phyloP scores from a whole-genome alignment of 306 rosid species.

The Alnus glutinosa region DNA sequence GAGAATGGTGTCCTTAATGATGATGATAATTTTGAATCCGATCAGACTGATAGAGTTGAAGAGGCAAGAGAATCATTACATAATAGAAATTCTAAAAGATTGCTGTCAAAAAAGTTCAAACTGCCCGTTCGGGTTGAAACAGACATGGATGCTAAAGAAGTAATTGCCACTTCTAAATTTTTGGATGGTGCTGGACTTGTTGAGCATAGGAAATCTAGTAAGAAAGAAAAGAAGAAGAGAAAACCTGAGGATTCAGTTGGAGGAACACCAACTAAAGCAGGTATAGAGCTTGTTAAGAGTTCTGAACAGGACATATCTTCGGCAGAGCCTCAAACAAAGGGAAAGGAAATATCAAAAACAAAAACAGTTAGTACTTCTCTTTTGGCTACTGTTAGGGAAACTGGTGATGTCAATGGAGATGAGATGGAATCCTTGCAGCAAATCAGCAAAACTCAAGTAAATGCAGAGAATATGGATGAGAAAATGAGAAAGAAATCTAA shows the following conservation, averaged over 20 bases:
- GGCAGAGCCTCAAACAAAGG: conserved; percentile 35
- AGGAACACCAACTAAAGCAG: conserved; percentile 18
- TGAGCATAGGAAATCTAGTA: conserved; percentile 30
- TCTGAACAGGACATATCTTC: conserved; percentile 29
- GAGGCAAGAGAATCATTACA: conserved; percentile 40
- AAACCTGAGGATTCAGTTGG: conserved; percentile 37
- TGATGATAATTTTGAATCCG: conserved; percentile 29
- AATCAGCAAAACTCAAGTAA: conserved; percentile 35
- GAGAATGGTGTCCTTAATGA: conserved; percentile 28
- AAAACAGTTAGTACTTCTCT: conserved; percentile 27
- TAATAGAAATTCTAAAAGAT: conserved; percentile 32
- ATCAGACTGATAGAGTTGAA: conserved; percentile 27
- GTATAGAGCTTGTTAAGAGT: conserved; percentile 27
- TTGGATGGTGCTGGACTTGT: conserved; percentile 28
- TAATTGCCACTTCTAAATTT: conserved; percentile 33
- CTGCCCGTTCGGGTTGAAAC: conserved; percentile 29
- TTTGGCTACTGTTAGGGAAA: conserved; percentile 25
- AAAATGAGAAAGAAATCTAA: conserved; percentile 46
- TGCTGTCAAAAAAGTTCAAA: conserved; percentile 31
- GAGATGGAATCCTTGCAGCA: conserved; percentile 36
- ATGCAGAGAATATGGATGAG: conserved; percentile 34
- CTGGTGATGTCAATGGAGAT: conserved; percentile 23
- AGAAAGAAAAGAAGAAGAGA: conserved; percentile 41
- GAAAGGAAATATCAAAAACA: conserved; percentile 27
- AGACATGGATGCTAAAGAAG: conserved; percentile 30